These are phyloP conservation scores for Taphrina deformans DNA, from an alignment of 1,139 yeast genomes.

Conservation along the genomic window DNA sequence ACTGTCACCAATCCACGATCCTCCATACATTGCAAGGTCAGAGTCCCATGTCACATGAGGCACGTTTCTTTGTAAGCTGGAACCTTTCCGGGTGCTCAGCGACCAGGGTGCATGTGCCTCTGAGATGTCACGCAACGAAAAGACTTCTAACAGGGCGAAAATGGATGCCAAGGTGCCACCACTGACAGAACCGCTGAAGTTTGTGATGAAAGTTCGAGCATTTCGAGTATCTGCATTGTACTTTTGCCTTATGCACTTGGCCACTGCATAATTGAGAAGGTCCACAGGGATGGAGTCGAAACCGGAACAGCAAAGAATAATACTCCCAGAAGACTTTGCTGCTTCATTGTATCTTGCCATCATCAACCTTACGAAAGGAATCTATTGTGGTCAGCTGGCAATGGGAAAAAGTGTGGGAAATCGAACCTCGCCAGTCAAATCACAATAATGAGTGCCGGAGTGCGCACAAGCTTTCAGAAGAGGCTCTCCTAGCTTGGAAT, in stretches of 20 bases:
- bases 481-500: not conserved
- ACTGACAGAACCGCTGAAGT: slow-evolving; percentile 1
- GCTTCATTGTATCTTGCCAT: not conserved
- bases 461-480: slow-evolving; percentile 13
- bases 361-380: slow-evolving; percentile 11
- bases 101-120: slow-evolving; percentile 21
- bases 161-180: slow-evolving; percentile 20
- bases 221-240: not conserved
- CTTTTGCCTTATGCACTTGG: not conserved
- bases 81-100: not conserved
- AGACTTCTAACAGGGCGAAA: not conserved
- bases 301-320: slow-evolving; percentile 6
- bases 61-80: not conserved
- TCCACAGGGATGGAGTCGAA: slow-evolving; percentile 19
- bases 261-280: not conserved
- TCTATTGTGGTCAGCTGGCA: not conserved
- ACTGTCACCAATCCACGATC: slow-evolving; percentile 6
- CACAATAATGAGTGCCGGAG: slow-evolving; percentile 15
- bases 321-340: slow-evolving; percentile 1
- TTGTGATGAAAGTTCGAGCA: not conserved
- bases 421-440: slow-evolving; percentile 20
- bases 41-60: slow-evolving; percentile 15
- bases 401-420: no score
- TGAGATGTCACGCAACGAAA: not conserved
- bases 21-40: not conserved